Base-by-base conservation (phyloP, 78 protist species). In the Cavenderia fasciculata region DNA sequence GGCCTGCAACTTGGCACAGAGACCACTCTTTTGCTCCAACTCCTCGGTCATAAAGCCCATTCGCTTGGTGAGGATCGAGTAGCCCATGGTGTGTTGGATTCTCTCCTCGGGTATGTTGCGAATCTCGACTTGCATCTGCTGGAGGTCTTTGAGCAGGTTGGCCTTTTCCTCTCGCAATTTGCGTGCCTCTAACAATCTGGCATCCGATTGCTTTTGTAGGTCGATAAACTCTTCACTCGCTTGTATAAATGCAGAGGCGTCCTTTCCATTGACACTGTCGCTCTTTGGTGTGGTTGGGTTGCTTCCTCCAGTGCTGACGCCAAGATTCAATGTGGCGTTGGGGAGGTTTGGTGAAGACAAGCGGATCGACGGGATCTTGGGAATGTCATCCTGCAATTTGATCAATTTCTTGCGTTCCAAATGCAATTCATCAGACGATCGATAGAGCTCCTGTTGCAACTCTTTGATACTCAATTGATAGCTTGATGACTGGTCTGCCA, bases 101-200 rank as follows among this genome's bases (percentile, higher is more conserved):
- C 90, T 68, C 11, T 82, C 90, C 73, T 82, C 90, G 11, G 90
- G 90, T 4, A 82, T 65, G 2, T 54, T 59, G 5, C 74, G 16
- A 19, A 52, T 59, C n/a, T 82, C 90, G 21, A 82, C 68, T 36
- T 82, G 90, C 2, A 82, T 14, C 61, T 82, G 90, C 29, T 82
- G 77, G 38, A 82, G 57, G 25, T 82, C 90, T 54, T 82, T 82
- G 49, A 68, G 36, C 25, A 82, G 33, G 44, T 66, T 82, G 16
- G 90, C 90, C 33, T 82, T 82, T 33, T 82, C 90, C n/a, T 82
- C 90, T 29, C 90, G 72, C 41, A 82, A 54, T 43, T 82, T 82
- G 34, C 90, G 51, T 8, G 90, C 90, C n/a, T 82, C 90, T 8
- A 25, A 16, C 16, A 82, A 31, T 40, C 90, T 31, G 14, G 34